A percentile compares a stretch with the other conserved stretches of the same genome.
Evolutionary conservation across 2,329 filamentous ascomycete species (phyloP).

Genomic region (Helminthosporium solani): DNA sequence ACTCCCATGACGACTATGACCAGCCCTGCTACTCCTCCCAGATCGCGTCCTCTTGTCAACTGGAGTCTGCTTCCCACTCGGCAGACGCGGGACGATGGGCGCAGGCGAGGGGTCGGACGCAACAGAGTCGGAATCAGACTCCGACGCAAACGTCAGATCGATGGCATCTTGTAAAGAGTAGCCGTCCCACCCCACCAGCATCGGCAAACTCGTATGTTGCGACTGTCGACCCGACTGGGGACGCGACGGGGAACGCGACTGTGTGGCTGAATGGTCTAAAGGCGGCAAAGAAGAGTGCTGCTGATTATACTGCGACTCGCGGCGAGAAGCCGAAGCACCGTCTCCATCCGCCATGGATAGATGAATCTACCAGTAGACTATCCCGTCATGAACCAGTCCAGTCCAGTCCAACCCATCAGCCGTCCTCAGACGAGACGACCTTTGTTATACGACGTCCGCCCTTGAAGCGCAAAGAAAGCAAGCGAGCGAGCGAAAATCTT

Average conservation of each 20-base stretch:
- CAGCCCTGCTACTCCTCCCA: conserved; percentile 2
- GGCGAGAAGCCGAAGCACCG: conserved; percentile 22
- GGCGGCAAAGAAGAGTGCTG: conserved; percentile 35
- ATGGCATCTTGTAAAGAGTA: conserved; percentile 20
- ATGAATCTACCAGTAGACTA: too few species aligned
- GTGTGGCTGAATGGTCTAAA: conserved; percentile 22
- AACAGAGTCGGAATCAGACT: background rate
- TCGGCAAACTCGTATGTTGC: conserved; percentile 11
- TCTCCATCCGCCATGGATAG: conserved; percentile 31
- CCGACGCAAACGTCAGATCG: conserved; percentile 7
- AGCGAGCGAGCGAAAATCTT: too few species aligned
- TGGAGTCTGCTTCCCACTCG: conserved; percentile 11
- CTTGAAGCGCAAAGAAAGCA: too few species aligned
- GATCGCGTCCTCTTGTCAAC: conserved; percentile 8
- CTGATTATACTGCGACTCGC: conserved; percentile 36
- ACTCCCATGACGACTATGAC: conserved; percentile 5
- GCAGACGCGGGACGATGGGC: conserved; percentile 14
- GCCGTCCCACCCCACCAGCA: conserved; percentile 12
- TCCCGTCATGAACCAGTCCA: background rate
- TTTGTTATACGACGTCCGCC: too few species aligned
- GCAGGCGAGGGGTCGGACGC: conserved; percentile 14
- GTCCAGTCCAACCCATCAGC: background rate
- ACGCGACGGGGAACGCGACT: conserved; percentile 7
- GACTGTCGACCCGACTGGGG: conserved; percentile 12
- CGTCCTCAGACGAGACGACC: background rate